Percentiles rank a stretch among this genome's conserved stretches.
Evolutionary conservation across 495 filamentous ascomycete species (phyloP).

Genomic region (Penicillium mononematosum): DNA sequence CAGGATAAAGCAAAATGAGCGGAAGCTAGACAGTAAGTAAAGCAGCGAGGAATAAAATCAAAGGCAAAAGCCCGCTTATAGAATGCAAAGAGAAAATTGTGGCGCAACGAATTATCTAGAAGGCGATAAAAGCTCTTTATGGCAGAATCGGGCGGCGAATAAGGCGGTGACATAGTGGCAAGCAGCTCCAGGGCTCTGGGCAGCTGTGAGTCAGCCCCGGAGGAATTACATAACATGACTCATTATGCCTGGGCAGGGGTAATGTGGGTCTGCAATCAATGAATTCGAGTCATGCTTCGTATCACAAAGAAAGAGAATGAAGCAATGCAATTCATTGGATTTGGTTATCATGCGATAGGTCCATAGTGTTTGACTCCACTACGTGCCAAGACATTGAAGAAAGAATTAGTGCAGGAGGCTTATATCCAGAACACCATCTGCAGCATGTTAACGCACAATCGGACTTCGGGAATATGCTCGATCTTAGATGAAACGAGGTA

Average conservation of each 20-base stretch:
- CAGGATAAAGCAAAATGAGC: neutral
- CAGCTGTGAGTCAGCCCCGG: constrained; percentile 12
- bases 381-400: neutral
- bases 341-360: no score
- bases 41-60: constrained; percentile 7
- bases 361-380: neutral
- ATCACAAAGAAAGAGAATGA: neutral
- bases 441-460: neutral
- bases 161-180: constrained; percentile 20
- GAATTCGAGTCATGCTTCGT: neutral
- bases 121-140: constrained; percentile 23
- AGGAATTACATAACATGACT: constrained; percentile 10
- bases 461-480: neutral
- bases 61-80: constrained; percentile 9
- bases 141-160: constrained; percentile 24
- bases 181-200: neutral
- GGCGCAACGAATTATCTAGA: constrained; percentile 16
- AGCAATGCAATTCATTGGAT: no score
- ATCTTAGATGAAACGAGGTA: no score
- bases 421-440: neutral
- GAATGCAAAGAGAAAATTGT: constrained; percentile 6
- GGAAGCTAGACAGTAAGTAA: neutral
- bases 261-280: constrained; percentile 5
- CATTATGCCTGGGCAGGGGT: neutral
- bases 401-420: neutral